These are phyloP conservation scores for Heimioporus sp. DNA, from an alignment of 768 basidiomycete species.

Conservation along the genomic window DNA sequence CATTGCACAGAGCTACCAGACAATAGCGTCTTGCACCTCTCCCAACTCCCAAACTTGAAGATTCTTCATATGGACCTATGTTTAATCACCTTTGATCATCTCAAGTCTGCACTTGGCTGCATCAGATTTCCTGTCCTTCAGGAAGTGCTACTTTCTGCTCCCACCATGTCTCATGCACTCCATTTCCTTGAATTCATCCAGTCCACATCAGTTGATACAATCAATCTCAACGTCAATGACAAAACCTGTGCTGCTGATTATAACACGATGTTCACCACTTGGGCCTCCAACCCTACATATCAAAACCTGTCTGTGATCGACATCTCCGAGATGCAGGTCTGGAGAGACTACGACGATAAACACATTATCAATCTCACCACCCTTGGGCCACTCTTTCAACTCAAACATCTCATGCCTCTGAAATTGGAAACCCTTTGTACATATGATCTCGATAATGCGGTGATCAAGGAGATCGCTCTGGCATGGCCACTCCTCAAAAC, in stretches of 20 bases:
- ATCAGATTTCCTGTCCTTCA: constrained; percentile 21
- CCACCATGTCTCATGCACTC: constrained; percentile 21
- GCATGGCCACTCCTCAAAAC: constrained; percentile 30
- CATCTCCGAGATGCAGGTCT: constrained; percentile 30
- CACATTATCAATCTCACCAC: constrained; percentile 25
- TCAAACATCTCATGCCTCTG: constrained; percentile 18
- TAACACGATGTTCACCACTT: constrained; percentile 18
- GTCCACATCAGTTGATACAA: constrained; percentile 28
- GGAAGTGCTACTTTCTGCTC: constrained; percentile 21
- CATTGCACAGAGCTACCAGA: constrained; percentile 29
- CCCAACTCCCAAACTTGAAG: constrained; percentile 19
- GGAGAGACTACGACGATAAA: constrained; percentile 29
- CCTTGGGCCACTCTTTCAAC: constrained; percentile 25
- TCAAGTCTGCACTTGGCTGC: constrained; percentile 14
- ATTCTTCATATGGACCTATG: constrained; percentile 27
- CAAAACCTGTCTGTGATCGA: constrained; percentile 26
- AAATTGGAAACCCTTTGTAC: constrained; percentile 31
- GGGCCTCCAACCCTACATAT: constrained; percentile 23
- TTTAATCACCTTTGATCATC: constrained; percentile 18
- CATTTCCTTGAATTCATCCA: constrained; percentile 26
- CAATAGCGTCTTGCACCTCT: constrained; percentile 19
- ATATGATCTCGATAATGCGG: constrained; percentile 21
- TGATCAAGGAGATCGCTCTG: constrained; percentile 22
- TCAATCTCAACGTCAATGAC: constrained; percentile 31
- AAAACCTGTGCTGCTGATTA: constrained; percentile 28